Conservation (phyloP, 2,329 filamentous ascomycete genomes). For the Cercospora beticola region DNA sequence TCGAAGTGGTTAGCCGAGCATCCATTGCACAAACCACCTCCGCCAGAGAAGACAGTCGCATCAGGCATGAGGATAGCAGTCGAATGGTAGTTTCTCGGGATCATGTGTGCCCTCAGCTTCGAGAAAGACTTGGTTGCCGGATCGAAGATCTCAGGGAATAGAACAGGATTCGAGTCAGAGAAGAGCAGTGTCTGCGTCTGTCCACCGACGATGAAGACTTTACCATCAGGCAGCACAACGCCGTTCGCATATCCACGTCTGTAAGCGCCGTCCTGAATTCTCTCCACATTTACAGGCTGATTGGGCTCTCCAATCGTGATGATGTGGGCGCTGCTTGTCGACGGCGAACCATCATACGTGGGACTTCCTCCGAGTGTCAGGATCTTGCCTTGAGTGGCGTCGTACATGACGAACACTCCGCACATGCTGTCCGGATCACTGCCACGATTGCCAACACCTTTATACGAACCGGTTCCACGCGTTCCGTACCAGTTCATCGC, state of each 20-base stretch:
- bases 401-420: background rate
- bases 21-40: background rate
- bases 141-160: background rate
- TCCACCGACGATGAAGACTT: background rate
- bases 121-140: background rate
- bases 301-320: background rate
- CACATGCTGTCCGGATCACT: background rate
- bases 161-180: background rate
- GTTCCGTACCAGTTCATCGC: background rate
- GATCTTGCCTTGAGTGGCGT: background rate
- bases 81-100: background rate
- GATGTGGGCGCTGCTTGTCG: background rate
- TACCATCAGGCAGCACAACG: background rate
- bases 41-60: background rate
- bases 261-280: no score
- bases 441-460: background rate
- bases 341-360: background rate
- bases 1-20: background rate
- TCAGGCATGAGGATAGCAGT: background rate
- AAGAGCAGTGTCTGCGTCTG: background rate
- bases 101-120: background rate
- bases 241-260: no score
- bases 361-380: background rate
- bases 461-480: background rate
- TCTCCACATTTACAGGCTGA: no score